Base-by-base conservation (phyloP, 2,329 filamentous ascomycete genomes). In the Hypoxylon sp. region DNA sequence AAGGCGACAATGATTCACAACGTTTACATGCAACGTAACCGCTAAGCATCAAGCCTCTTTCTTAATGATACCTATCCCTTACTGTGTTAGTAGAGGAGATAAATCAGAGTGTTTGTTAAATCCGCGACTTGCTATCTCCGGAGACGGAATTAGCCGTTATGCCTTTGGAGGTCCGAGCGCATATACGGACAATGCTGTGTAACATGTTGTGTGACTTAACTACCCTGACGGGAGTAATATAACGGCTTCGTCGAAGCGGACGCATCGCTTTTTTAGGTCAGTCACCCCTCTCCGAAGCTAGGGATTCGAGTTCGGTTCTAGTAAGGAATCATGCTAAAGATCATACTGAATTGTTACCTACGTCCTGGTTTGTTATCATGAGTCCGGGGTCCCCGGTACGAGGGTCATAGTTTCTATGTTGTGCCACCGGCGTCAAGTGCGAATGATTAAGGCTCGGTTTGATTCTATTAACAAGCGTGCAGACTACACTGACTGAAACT, bases 131-230 rank as follows among this genome's bases (percentile, higher is more conserved):
- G 40, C 20, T 10, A 20, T 20, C 3, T 44, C 40, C 40, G n/a
- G n/a, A 44, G n/a, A 20, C 20, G 20, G 8, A 20, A 20, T 17
- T 20, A 20, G 40, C 40, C 8, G 17, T 20, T 44, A 20, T 10
- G 6, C n/a, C 40, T 7, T n/a, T 44, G n/a, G 6, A 44, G n/a
- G n/a, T 20, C 6, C 7, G 40, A 17, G n/a, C 20, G 40, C 40
- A 20, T 44, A 44, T 44, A 44, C 40, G 40, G 40, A 44, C n/a
- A 44, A 5, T 44, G 40, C n/a, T 44, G 40, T 44, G 40, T 44
- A 44, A 42, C 37, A 8, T 17, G n/a, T 42, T 20, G 37, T 20
- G 20, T 20, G 20, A 20, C 20, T 20, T 20, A 20, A 27, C 25
- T 27, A 27, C 25, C 25, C 5, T 27, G 25, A 27, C 25, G 25